A percentile compares a stretch with the other conserved stretches of the same genome.
Evolutionary conservation across 129 eudicot species (phyloP).

Genomic region (Oenanthe sinensis): DNA sequence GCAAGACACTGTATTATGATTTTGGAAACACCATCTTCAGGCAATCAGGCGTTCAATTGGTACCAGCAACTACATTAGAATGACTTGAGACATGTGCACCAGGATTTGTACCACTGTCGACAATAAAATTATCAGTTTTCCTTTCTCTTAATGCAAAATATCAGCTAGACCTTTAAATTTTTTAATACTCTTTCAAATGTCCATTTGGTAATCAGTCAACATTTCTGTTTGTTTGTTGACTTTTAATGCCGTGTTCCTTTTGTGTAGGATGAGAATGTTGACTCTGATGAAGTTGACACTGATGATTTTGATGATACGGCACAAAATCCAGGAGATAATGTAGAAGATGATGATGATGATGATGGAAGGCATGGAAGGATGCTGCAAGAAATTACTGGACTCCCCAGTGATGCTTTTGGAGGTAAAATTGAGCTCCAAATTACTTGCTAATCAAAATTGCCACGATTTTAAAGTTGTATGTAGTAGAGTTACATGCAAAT

Average conservation of each 20-base stretch:
- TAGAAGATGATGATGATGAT: slow-evolving; percentile 28
- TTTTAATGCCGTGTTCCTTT: not conserved
- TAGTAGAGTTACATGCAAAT: not conserved
- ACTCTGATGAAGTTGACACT: slow-evolving; percentile 35
- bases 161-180: not conserved
- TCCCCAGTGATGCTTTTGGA: slow-evolving; percentile 76
- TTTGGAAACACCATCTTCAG: not conserved
- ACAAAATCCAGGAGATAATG: slow-evolving; percentile 15
- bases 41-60: not conserved
- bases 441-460: not conserved
- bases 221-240: not conserved
- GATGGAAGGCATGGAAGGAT: slow-evolving; percentile 60
- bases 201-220: not conserved
- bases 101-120: not conserved
- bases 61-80: not conserved
- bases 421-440: slow-evolving; percentile 28
- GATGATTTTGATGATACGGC: slow-evolving; percentile 12
- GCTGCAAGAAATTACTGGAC: slow-evolving; percentile 80
- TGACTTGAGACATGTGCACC: not conserved
- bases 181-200: not conserved
- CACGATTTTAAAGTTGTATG: not conserved
- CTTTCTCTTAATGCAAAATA: not conserved
- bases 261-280: slow-evolving; percentile 67
- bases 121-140: not conserved
- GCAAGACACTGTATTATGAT: not conserved